Evolutionary conservation across 768 basidiomycete species (phyloP).

Genomic region (Pulveroboletus sp.): DNA sequence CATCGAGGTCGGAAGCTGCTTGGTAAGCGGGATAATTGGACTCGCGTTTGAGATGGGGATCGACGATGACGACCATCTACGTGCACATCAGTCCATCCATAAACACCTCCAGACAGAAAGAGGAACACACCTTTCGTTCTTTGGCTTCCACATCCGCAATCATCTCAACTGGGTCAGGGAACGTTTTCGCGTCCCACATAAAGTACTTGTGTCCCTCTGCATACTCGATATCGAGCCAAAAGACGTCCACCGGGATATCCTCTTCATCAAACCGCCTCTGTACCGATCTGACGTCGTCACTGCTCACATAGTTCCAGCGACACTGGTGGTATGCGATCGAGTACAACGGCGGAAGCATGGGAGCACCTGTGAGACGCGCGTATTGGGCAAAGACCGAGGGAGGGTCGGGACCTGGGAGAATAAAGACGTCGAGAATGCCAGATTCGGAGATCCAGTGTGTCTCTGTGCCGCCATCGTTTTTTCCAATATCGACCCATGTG

Average conservation of each 20-base stretch:
- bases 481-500: slow-evolving; percentile 90
- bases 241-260: slow-evolving; percentile 92
- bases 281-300: slow-evolving; percentile 82
- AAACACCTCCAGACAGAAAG: not conserved
- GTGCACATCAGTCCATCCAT: not conserved
- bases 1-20: slow-evolving; percentile 74
- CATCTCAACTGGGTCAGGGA: slow-evolving; percentile 96
- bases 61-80: slow-evolving; percentile 97
- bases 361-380: slow-evolving; percentile 76
- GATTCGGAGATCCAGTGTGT: slow-evolving; percentile 99
- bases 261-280: slow-evolving; percentile 89
- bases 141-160: slow-evolving; percentile 80
- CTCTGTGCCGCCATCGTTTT: slow-evolving; percentile 54
- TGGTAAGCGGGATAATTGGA: slow-evolving; percentile 80
- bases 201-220: slow-evolving; percentile 94
- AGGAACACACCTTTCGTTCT: slow-evolving; percentile 69
- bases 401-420: slow-evolving; percentile 89
- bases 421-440: slow-evolving; percentile 91
- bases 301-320: slow-evolving; percentile 95
- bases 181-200: slow-evolving; percentile 90
- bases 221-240: slow-evolving; percentile 98
- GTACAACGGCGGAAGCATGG: slow-evolving; percentile 88
- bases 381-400: slow-evolving; percentile 84
- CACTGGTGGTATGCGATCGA: slow-evolving; percentile 96
- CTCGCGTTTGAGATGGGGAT: slow-evolving; percentile 91